Percentiles rank a stretch among this genome's conserved stretches.
Conservation (phyloP, 1,284 basidiomycete genomes). For the Marasmius oreades region DNA sequence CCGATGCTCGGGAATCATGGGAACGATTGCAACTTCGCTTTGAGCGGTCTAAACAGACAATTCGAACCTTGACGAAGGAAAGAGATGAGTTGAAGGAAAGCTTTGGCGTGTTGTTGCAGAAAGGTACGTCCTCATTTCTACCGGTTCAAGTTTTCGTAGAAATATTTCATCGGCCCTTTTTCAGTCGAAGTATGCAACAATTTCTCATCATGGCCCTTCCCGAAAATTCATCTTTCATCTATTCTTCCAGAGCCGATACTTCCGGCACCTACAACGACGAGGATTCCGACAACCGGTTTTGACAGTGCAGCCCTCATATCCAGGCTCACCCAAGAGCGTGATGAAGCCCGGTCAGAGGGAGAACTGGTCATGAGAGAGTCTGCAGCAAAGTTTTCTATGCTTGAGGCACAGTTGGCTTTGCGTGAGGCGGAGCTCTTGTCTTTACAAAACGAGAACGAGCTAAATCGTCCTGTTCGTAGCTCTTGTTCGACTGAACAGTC, state of each 20-base stretch:
- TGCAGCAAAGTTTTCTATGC: conserved; percentile 3
- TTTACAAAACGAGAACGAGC: not conserved
- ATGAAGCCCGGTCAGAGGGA: not conserved
- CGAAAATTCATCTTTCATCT: not conserved
- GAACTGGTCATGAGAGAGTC: not conserved
- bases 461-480: not conserved
- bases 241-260: not conserved
- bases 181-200: conserved; percentile 5
- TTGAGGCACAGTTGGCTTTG: conserved; percentile 3
- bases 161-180: not conserved
- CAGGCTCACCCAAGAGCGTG: not conserved
- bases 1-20: not conserved
- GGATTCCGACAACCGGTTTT: not conserved
- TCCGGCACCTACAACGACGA: not conserved
- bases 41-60: not conserved
- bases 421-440: conserved; percentile 1
- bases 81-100: not conserved
- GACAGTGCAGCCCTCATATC: not conserved
- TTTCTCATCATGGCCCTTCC: conserved; percentile 1
- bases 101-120: conserved; percentile 2
- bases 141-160: not conserved
- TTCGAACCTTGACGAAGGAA: not conserved
- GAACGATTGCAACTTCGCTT: not conserved
- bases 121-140: not conserved
- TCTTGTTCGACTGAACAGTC: no score